Evolutionary conservation across 768 basidiomycete species (phyloP).

Genomic region (Xerocomellus chrysenteron): DNA sequence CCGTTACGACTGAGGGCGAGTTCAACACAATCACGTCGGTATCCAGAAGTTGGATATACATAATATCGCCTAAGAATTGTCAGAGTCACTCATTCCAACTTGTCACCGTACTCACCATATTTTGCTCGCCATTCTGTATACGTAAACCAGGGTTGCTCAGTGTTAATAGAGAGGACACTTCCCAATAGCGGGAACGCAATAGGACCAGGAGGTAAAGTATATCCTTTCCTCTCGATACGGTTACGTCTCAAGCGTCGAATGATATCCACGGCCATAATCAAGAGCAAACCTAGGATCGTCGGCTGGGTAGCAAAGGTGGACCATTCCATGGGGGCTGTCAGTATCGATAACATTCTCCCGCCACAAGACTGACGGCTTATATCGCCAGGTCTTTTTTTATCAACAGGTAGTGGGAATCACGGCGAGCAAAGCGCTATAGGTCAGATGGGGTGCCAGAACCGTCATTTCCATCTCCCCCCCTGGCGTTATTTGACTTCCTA

Average conservation of each 20-base stretch:
- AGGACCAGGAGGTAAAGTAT: slow-evolving; percentile 7
- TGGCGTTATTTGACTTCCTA: no score
- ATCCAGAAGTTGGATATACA: slow-evolving; percentile 6
- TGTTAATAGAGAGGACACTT: background rate
- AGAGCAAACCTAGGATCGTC: background rate
- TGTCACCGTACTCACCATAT: background rate
- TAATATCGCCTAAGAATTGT: slow-evolving; percentile 3
- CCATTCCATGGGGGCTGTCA: background rate
- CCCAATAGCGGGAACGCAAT: slow-evolving; percentile 1
- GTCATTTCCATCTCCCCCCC: no score
- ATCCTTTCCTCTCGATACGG: background rate
- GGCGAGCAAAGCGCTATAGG: no score
- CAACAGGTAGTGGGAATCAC: no score
- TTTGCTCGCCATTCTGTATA: background rate
- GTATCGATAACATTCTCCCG: background rate
- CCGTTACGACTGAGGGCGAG: background rate
- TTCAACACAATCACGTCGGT: slow-evolving; percentile 7
- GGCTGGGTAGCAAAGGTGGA: background rate
- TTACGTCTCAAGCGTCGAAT: background rate
- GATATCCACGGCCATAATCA: background rate
- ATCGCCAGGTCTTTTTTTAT: background rate
- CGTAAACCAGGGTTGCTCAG: background rate
- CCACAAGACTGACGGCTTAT: background rate
- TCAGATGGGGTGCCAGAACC: no score
- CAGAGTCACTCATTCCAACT: background rate